phyloP scores from a whole-genome alignment of 1,139 yeast genomes.

The Entelexis paramagnoliae region DNA sequence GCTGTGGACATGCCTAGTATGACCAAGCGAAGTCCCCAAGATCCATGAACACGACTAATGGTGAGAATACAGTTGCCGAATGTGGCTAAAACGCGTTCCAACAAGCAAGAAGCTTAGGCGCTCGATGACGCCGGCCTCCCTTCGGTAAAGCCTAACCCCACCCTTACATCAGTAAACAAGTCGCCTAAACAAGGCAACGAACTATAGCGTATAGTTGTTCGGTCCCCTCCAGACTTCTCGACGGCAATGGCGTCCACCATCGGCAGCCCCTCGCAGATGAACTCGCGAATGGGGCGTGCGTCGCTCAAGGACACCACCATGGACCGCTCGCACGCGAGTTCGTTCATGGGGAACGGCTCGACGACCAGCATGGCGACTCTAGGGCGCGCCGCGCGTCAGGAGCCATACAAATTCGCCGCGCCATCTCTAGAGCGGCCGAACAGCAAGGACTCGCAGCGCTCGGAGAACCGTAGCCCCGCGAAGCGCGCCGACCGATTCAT shows the following conservation, averaged over 20 bases:
- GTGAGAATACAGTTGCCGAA: too few species aligned
- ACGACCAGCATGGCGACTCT: conserved; percentile 4
- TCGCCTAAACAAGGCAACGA: conserved; percentile 1
- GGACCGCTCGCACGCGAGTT: conserved; percentile 1
- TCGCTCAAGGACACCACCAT: conserved; percentile 4
- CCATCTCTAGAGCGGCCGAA: neutral
- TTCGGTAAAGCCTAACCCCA: neutral
- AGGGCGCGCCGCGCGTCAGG: neutral
- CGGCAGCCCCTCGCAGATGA: neutral
- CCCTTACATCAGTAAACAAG: conserved; percentile 2
- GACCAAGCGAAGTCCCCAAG: too few species aligned
- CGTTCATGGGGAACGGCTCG: neutral
- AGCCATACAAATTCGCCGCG: conserved; percentile 1
- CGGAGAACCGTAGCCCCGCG: conserved; percentile 8
- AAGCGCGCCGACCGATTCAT: conserved; percentile 16
- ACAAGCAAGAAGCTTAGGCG: too few species aligned
- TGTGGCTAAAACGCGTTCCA: too few species aligned
- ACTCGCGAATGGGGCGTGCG: neutral
- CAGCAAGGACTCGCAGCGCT: neutral
- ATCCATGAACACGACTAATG: too few species aligned
- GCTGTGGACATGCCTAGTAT: too few species aligned
- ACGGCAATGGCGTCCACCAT: neutral
- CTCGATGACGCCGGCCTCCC: too few species aligned
- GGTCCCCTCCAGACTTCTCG: neutral
- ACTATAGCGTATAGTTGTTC: neutral